Percentiles rank a stretch among this genome's conserved stretches.
Conservation (phyloP, 345 rosid species). For the Anastatica hierochuntica region DNA sequence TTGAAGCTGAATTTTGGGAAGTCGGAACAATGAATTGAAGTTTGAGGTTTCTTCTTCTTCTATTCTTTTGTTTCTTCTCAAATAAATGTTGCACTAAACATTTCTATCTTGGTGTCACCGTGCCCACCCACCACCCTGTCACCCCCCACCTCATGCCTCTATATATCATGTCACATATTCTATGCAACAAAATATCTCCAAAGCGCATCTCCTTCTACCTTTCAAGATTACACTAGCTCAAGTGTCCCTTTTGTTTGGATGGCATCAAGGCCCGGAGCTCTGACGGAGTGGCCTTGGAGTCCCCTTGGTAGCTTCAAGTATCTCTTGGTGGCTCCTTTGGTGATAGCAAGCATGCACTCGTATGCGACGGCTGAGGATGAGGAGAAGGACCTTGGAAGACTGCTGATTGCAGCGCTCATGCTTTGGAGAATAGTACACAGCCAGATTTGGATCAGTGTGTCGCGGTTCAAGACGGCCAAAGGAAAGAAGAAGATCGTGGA, state of each 20-base stretch:
- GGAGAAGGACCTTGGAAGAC: conserved; percentile 31
- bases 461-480: conserved; percentile 52
- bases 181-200: not conserved
- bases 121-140: too few species aligned
- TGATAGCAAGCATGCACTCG: conserved; percentile 22
- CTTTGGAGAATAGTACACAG: conserved; percentile 51
- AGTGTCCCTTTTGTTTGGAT: conserved; percentile 11
- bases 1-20: too few species aligned
- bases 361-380: conserved; percentile 19
- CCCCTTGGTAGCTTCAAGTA: conserved; percentile 58
- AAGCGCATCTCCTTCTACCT: not conserved
- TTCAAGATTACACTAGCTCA: not conserved
- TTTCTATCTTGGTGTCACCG: too few species aligned
- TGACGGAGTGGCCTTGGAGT: conserved; percentile 63
- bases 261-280: conserved; percentile 58
- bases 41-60: too few species aligned
- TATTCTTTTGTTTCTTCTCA: too few species aligned
- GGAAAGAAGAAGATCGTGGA: conserved; percentile 53
- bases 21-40: too few species aligned
- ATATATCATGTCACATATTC: too few species aligned
- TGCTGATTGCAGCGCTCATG: conserved; percentile 33
- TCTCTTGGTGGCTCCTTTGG: conserved; percentile 41
- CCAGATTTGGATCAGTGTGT: conserved; percentile 56
- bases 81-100: too few species aligned
- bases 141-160: too few species aligned